Base-by-base conservation (phyloP, 306 rosid species). In the Quercus gilva region DNA sequence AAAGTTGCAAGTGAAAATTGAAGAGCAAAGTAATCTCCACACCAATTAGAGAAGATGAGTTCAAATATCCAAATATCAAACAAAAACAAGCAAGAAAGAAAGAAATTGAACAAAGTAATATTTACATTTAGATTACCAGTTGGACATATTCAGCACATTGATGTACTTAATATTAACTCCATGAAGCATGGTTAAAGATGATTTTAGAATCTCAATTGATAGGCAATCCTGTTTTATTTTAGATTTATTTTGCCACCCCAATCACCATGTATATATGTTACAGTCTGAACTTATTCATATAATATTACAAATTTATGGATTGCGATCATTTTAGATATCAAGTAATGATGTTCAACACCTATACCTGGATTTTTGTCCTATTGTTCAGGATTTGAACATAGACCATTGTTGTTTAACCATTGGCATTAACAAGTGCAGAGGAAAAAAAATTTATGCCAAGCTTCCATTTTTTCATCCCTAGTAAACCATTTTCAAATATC, bases 11-110 rank as follows among this genome's bases (percentile, higher is more conserved):
- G 63, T 14, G 35, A 55, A 55, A 55, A 19, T 21, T 35, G 68
- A 80, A 29, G 56, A 41, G 4, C n/a, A n/a, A 79, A 43, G 14
- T 52, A 61, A 18, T 64, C 65, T 74, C 8, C 35, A 20, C 13
- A 55, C n/a, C 49, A 31, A 77, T 23, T 25, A 61, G 23, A 74
- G 41, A 20, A 73, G 69, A 45, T 55, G 57, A 28, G 59, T 67
- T 67, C 67, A 55, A 20, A 17, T 7, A 58, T 51, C 81, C 74
- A 18, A 29, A n/a, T 26, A 61, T 71, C 79, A 70, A 55, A 71
- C 43, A 61, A 73, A 56, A 41, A 43, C 53, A 68, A 52, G 35
- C 37, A 80, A 74, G 19, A 35, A 37, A 80, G 56, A 78, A 65
- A 71, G 75, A 56, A 58, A 75, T 55, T 37, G 21, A 59, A 75